Base-by-base conservation (phyloP, 768 basidiomycete species). In the Tricholoma flavovirens region DNA sequence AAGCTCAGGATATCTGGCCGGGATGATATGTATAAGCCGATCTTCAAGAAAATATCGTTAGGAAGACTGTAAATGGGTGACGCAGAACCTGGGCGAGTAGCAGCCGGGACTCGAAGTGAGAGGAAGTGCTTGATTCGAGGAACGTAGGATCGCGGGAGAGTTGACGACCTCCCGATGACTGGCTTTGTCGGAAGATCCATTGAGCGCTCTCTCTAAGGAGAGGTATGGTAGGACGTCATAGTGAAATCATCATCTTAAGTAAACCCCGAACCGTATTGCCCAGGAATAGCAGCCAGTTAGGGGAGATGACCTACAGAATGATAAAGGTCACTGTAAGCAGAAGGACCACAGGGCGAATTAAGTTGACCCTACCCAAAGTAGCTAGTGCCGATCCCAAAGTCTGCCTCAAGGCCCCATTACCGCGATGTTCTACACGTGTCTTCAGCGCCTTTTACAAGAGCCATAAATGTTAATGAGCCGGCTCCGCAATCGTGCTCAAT, bases 1-100 rank as follows among this genome's bases (percentile, higher is more conserved):
- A 71, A 59, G 53, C 62, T 65, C 24, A 71, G 63, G 17, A 69
- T 60, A 51, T 69, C 70, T 51, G 63, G 58, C n/a, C 65, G 54
- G 43, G 56, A 61, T 26, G 61, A 52, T 19, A 57, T 58, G 29
- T 68, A 62, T 40, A 62, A 55, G 4, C 64, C 71, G 32, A 72
- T 66, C 21, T 62, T 66, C 22, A 55, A 56, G 56, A 71, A 58
- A 48, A 72, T 56, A 26, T 59, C 62, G 30, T 35, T 56, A 14
- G 67, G 67, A 48, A 67, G 60, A 15, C 56, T 24, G 14, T 55
- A 60, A 21, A 49, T 53, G 22, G 48, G 32, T 9, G 22, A 38
- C 15, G 55, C 54, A 12, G 19, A 45, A 22, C 53, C 55, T 24
- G 5, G 5, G 5, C 24, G 24, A 3, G 24, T 26, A 2, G 49